Evolutionary conservation across 164 flowering plant species (phyloP), one percentile per base, ranked within the genome.

Genomic region (Chimonanthus praecox): DNA sequence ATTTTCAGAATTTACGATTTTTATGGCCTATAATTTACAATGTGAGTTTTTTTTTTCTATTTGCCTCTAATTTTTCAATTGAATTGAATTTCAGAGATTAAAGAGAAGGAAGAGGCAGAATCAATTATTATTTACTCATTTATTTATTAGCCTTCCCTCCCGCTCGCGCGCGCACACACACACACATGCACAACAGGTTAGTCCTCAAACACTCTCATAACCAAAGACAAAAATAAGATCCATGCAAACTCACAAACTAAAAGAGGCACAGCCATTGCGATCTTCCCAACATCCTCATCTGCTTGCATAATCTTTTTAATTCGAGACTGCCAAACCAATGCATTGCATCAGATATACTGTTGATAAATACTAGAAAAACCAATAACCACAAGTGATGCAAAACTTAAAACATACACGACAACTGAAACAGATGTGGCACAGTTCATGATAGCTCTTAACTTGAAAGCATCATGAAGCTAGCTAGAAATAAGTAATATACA

Each of bases 231-330:
- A n/a, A 15, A 71, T 71, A 47, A 71, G 73, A 71, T 51, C 7
- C 7, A 54, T 7, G 3, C 69, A 3, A 18, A 70, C 77, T 75
- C 64, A 75, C 77, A 75, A 15, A 75, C 77, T 75, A 75, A 70
- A 61, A 75, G 62, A 7, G 73, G 77, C 69, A 75, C 77, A 16
- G 77, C 77, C 73, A 75, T 21, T 5, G 77, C 77, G 44, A 75
- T 75, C 77, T 75, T 75, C 61, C 77, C 73, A 62, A 75, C 69
- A 63, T 75, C 77, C 58, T 75, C 77, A 75, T 75, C 77, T 49
- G 77, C 77, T 70, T 75, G 77, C 77, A 75, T 75, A n/a, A 75
- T 75, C 69, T 75, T 75, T 64, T 75, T 75, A n/a, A 75, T 75
- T 11, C 73, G 73, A n/a, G 77, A 62, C 76, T 74, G 70, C n/a